Evolutionary conservation across 805 yeast species (phyloP).

Genomic region (Kluyveromyces starmeri): DNA sequence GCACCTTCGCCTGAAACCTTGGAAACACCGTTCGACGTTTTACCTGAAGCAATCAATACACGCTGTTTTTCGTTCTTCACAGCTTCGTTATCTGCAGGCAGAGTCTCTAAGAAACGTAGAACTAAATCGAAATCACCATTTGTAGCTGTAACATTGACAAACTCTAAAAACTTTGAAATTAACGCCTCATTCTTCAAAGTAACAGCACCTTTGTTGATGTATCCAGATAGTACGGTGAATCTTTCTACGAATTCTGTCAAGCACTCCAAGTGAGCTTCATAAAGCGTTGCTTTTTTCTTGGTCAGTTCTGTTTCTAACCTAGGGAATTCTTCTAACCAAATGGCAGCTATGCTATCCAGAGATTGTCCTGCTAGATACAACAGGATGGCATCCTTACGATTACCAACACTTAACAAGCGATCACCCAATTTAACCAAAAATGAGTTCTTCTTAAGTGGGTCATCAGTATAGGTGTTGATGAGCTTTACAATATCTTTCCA

Average conservation of each 20-base stretch:
- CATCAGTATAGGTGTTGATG: slow-evolving; percentile 44
- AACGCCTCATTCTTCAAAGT: slow-evolving; percentile 27
- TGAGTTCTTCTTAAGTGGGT: slow-evolving; percentile 40
- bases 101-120: slow-evolving; percentile 49
- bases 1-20: not conserved
- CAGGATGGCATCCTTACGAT: slow-evolving; percentile 66
- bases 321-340: slow-evolving; percentile 77
- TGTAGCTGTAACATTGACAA: slow-evolving; percentile 68
- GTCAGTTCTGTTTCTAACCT: slow-evolving; percentile 35
- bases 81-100: slow-evolving; percentile 69
- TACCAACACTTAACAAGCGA: slow-evolving; percentile 46
- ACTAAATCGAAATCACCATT: slow-evolving; percentile 83
- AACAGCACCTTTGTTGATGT: slow-evolving; percentile 13
- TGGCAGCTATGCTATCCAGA: slow-evolving; percentile 62
- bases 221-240: slow-evolving; percentile 48
- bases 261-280: slow-evolving; percentile 78
- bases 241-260: slow-evolving; percentile 78
- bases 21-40: slow-evolving; percentile 10
- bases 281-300: slow-evolving; percentile 43
- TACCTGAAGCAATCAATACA: slow-evolving; percentile 55
- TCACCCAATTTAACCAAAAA: slow-evolving; percentile 68
- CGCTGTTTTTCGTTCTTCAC: slow-evolving; percentile 72
- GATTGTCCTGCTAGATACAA: slow-evolving; percentile 77
- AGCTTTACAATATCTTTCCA: slow-evolving; percentile 82
- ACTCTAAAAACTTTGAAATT: slow-evolving; percentile 60